Percentiles rank a stretch among this genome's conserved stretches.
Evolutionary conservation across 495 filamentous ascomycete genomes (phyloP).

Genomic region (Penicillium odoratum): DNA sequence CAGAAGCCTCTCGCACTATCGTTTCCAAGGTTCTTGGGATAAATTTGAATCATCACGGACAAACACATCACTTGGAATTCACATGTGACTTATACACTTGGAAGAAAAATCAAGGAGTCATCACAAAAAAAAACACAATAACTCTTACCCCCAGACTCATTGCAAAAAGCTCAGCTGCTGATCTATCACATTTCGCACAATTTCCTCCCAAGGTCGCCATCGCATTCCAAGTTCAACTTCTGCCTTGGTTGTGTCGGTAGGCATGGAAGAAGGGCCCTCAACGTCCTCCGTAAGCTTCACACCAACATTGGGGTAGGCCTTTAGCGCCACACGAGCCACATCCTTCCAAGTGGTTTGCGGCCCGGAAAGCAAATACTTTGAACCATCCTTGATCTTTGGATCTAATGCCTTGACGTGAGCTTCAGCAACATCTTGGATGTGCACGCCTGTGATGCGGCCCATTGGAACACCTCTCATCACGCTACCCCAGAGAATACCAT

Average conservation of each 20-base stretch:
- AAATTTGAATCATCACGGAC: no score
- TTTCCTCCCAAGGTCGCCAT: background rate
- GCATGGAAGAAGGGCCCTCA: background rate
- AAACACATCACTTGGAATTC: no score
- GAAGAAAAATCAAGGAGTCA: no score
- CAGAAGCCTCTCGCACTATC: no score
- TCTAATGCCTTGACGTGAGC: background rate
- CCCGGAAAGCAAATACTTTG: background rate
- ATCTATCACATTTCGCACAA: background rate
- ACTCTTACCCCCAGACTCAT: background rate
- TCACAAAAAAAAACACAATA: no score
- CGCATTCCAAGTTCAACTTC: background rate
- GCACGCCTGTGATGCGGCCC: background rate
- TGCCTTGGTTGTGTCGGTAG: background rate
- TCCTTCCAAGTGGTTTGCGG: background rate
- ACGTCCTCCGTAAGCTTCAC: background rate
- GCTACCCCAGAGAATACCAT: background rate
- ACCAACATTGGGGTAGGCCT: background rate
- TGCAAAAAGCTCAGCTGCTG: background rate
- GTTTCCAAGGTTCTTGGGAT: no score
- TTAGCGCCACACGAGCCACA: background rate
- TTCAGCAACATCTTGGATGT: background rate
- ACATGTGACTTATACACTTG: no score
- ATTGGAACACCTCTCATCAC: background rate
- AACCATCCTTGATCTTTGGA: background rate